Evolutionary conservation across 306 rosid species (phyloP), one percentile per base, ranked within the genome.

Genomic region (Acacia melanoxylon): DNA sequence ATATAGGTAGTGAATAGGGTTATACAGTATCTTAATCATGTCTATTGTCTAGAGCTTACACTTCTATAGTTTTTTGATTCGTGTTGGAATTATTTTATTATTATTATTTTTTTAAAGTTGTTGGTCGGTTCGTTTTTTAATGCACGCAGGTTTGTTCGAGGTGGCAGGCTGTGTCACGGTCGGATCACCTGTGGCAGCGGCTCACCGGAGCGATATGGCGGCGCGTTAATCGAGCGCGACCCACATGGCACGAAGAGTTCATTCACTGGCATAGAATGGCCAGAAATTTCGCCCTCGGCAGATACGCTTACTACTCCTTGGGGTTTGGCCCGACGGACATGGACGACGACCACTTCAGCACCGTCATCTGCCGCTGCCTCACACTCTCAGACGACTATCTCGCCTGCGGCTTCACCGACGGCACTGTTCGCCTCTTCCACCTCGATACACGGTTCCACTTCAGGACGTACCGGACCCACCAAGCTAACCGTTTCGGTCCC

Each of bases 381-480:
- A 20, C 97, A 0, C 92, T 96, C 75, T 90, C 98, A 24, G 98
- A 90, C 37, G 54, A 35, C 10, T 82, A 90, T 78, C 83, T 96
- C 1, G 98, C 97, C 0, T 93, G 98, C 33, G 99, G 99, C 3
- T 96, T 90, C 31, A 80, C 92, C 0, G 97, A 96, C 42, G 99
- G 98, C 15, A 85, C 92, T 0, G 95, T 96, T 27, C 92, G 98
- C 1, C 88, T 96, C 4, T 93, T 96, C 75, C 85, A 90, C 56
- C 86, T 93, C 0, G 31, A 74, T 11, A 88, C 86, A 8, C 82
- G 51, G 1, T 48, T 3, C 69, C 98, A 92, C 67, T 72, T 90
- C 71, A 69, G 77, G 51, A 96, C 99, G 0, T 92, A 77, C 62
- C 46, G 85, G 51, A 87, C 97, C 14, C 82, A 27, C 7, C 87